phyloP scores from a whole-genome alignment of 73 alveolate genomes.

The Paramecium caudatum region DNA sequence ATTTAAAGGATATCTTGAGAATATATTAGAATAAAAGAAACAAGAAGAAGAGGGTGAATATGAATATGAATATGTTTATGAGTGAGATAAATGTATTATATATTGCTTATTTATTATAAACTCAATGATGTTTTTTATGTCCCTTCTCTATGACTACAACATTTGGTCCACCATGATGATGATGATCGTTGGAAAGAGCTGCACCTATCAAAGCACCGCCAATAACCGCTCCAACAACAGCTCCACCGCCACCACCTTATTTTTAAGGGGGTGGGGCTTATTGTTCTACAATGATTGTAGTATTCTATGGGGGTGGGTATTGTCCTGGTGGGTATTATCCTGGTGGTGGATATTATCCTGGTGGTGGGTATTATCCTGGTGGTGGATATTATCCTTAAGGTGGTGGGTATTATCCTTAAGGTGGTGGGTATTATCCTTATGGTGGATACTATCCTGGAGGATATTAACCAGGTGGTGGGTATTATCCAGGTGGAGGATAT shows the following conservation, averaged over 20 bases:
- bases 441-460: neutral
- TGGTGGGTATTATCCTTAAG: neutral
- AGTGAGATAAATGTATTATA: neutral
- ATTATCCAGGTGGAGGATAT: conserved; percentile 4
- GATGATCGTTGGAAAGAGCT: conserved; percentile 35
- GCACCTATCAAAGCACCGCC: conserved; percentile 68
- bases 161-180: conserved; percentile 17
- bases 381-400: conserved; percentile 5
- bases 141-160: neutral
- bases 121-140: neutral
- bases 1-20: conserved; percentile 7
- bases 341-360: conserved; percentile 43
- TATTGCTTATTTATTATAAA: no score
- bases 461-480: conserved; percentile 8
- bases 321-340: neutral
- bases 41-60: neutral
- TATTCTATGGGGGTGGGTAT: neutral
- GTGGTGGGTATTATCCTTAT: neutral
- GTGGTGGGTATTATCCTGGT: conserved; percentile 41
- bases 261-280: neutral
- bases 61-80: conserved; percentile 36
- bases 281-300: neutral
- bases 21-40: neutral
- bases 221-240: conserved; percentile 38
- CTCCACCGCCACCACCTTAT: conserved; percentile 49